These are phyloP conservation scores for Chionographis japonica DNA, from an alignment of 106 monocot species.

Conservation along the genomic window DNA sequence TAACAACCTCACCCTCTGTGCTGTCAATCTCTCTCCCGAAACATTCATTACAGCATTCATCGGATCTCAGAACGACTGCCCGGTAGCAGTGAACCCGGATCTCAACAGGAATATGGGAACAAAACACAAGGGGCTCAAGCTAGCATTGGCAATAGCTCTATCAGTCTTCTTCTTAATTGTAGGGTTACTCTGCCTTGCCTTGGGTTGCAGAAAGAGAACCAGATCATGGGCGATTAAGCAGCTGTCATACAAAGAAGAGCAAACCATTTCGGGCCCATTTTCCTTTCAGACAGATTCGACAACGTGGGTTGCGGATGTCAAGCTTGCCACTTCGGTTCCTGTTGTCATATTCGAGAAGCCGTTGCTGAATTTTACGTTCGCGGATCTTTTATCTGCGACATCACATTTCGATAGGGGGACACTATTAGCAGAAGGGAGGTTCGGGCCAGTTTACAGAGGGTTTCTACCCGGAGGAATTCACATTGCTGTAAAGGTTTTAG, in stretches of 20 bases:
- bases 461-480: conserved; percentile 64
- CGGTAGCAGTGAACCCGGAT: conserved; percentile 69
- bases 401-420: conserved; percentile 65
- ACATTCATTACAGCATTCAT: conserved; percentile 42
- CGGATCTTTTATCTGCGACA: conserved; percentile 68
- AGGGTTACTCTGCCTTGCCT: conserved; percentile 32
- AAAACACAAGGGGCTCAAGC: conserved; percentile 25
- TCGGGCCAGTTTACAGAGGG: conserved; percentile 72
- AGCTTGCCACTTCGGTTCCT: conserved; percentile 62
- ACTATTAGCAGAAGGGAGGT: conserved; percentile 67
- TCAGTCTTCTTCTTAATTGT: conserved; percentile 31
- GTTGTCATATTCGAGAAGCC: conserved; percentile 91
- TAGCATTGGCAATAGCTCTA: conserved; percentile 42
- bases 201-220: conserved; percentile 29
- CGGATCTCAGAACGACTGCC: conserved; percentile 57
- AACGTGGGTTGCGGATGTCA: conserved; percentile 78
- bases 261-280: conserved; percentile 57
- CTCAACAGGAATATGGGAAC: conserved; percentile 8
- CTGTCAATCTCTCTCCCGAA: conserved; percentile 27
- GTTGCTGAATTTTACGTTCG: conserved; percentile 69
- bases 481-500: conserved; percentile 69
- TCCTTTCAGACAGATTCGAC: conserved; percentile 71
- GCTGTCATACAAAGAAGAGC: conserved; percentile 42
- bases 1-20: conserved; percentile 79
- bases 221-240: conserved; percentile 46